Base-by-base conservation (phyloP, 129 eudicot genomes). In the Rutidosis leptorrhynchoides region DNA sequence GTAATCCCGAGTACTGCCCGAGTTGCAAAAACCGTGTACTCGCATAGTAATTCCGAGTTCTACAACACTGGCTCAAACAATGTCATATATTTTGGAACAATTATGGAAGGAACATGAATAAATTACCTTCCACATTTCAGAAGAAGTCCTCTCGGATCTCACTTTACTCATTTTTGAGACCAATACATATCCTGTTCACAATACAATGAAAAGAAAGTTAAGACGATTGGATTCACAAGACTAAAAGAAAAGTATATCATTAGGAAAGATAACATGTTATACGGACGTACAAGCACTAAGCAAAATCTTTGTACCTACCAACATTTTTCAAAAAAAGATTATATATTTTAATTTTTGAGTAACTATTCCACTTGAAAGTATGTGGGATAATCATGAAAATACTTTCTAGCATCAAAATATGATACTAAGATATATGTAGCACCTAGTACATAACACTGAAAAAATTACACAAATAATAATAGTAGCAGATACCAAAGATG, bases 121-220 rank as follows among this genome's bases (percentile, higher is more conserved):
- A 21, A 19, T 23, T 83, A 92, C 98, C 98, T 92, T 92, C 96
- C 91, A 69, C 85, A 77, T 88, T 81, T 92, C 98, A 17, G 89
- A 85, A 67, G 91, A 80, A 63, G 95, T 85, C 71, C 89, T 81
- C 69, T 92, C 98, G 11, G 96, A 82, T 78, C 96, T 82, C 67
- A 92, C 89, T 82, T 85, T 88, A 37, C 82, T 85, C 98, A 88
- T 92, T 84, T 88, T 92, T 83, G 84, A 78, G 81, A 82, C 90
- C 76, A 92, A 59, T 28, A 82, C 63, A 60, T 85, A 79, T 54
- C 96, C 98, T 92, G 87, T 62, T 67, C 2, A 46, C 10, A 58
- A 27, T 22, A 55, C 3, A 52, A 51, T 24, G 14, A 12, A 45
- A 46, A 76, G 58, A 3, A 59, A 25, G 35, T 40, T 23, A 70